These are phyloP conservation scores for Cenchrus americanus DNA, from an alignment of 176 grass and related monocot genomes.

Conservation along the genomic window DNA sequence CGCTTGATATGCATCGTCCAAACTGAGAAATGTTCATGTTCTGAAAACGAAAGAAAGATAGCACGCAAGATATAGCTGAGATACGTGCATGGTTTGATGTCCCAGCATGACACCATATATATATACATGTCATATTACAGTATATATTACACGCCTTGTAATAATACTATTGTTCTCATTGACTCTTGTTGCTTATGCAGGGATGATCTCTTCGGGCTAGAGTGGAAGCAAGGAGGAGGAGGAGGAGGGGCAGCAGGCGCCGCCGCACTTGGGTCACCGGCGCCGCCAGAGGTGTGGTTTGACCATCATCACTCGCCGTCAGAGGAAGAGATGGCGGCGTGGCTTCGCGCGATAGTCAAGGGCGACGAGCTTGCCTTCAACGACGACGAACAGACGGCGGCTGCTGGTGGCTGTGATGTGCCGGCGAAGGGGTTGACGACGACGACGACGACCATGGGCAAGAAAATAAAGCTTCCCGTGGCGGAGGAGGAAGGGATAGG, in stretches of 20 bases:
- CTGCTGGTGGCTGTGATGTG: not conserved
- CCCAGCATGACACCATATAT: no score
- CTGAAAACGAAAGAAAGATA: no score
- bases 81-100: no score
- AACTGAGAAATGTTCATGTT: no score
- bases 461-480: not conserved
- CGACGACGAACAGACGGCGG: not conserved
- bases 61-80: no score
- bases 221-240: not conserved
- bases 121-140: no score
- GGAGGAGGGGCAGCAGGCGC: not conserved
- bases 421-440: not conserved
- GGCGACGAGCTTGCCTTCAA: not conserved
- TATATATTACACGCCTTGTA: no score
- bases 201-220: conserved; percentile 23
- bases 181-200: no score
- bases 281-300: not conserved
- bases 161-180: no score
- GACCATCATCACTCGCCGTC: not conserved
- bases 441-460: not conserved
- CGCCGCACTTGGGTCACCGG: not conserved
- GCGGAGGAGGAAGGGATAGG: fast-evolving
- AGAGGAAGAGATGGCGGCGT: conserved; percentile 17
- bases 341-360: conserved; percentile 7
- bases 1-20: no score